Conservation (phyloP, 2,329 filamentous ascomycete genomes). For the Xylaria sp. region DNA sequence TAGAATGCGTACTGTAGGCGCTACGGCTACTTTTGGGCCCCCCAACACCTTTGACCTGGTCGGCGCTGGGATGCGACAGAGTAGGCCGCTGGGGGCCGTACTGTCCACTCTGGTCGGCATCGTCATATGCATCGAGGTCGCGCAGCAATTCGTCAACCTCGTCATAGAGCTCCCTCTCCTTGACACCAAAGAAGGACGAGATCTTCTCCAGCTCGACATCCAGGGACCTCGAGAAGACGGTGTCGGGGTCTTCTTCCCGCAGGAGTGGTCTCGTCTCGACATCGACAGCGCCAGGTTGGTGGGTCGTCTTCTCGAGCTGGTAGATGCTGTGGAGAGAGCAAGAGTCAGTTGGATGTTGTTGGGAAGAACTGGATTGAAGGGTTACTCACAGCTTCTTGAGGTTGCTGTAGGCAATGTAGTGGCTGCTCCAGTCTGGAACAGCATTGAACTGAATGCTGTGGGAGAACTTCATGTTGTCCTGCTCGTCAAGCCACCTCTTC, state of each 20-base stretch:
- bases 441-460: slow-evolving; percentile 99
- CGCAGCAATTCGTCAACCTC: slow-evolving; percentile 81
- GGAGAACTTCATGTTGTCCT: slow-evolving; percentile 98
- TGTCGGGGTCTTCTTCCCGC: slow-evolving; percentile 77
- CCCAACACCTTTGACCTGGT: slow-evolving; percentile 55
- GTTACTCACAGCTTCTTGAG: slow-evolving; percentile 95
- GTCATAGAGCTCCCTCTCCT: slow-evolving; percentile 86
- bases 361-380: slow-evolving; percentile 38
- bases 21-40: slow-evolving; percentile 49
- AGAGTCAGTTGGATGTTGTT: neutral
- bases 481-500: slow-evolving; percentile 74
- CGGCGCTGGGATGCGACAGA: slow-evolving; percentile 42
- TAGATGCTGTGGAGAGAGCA: slow-evolving; percentile 75
- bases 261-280: slow-evolving; percentile 88
- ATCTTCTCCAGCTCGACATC: slow-evolving; percentile 95
- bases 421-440: slow-evolving; percentile 98
- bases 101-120: slow-evolving; percentile 57
- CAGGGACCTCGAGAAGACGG: slow-evolving; percentile 81
- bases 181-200: slow-evolving; percentile 86
- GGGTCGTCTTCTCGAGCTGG: slow-evolving; percentile 85
- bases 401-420: slow-evolving; percentile 98
- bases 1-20: slow-evolving; percentile 58
- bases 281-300: slow-evolving; percentile 73
- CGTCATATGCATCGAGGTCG: slow-evolving; percentile 76
- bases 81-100: slow-evolving; percentile 49